Evolutionary conservation across 1,284 basidiomycete genomes (phyloP), one percentile per base, ranked within the genome.

Genomic region (Irpex lacteus): DNA sequence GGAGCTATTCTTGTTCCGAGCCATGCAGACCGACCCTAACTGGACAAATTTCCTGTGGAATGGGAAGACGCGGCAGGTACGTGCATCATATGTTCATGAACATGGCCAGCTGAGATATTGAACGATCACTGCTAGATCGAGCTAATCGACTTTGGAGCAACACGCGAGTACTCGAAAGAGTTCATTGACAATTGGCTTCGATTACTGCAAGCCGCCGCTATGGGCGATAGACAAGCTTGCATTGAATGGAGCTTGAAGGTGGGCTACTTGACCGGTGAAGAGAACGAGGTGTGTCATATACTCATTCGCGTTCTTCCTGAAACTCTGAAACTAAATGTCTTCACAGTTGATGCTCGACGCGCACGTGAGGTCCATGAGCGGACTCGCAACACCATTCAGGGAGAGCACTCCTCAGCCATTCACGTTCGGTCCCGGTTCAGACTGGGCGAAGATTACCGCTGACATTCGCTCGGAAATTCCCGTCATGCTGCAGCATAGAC

Each of bases 1-100:
- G 63, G 97, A 99, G 74, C 85, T 98, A 11, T 98, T 98, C 77
- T 82, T 89, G 64, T 98, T 96, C 80, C 82, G 93, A 26, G 80
- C 92, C 56, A 98, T 99, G 98, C 98, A 99, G 77, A 99, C 97
- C 0, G 97, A 99, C 76, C 97, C 98, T 1, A 99, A 99, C 74
- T 98, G 94, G 93, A 94, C 93, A 21, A 99, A 98, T 76, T 99
- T 99, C 79, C 80, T 99, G 34, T 98, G 91, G 87, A 92, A 96
- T 76, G 73, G 81, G 3, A 64, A 76, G 3, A 86, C 87, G 1
- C 80, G 82, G 56, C 78, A 85, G 77, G 84, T 85, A 32, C 11
- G 69, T 38, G 32, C 11, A n/a, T 34, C 15, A 37, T 63, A 8
- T 9, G 34, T 50, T 13, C 5, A 56, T 56, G n/a, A 34, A 53